Percentiles rank a stretch among this genome's conserved stretches.
Conservation (phyloP, 176 grass and related monocot species). For the Rhynchospora tenuis region DNA sequence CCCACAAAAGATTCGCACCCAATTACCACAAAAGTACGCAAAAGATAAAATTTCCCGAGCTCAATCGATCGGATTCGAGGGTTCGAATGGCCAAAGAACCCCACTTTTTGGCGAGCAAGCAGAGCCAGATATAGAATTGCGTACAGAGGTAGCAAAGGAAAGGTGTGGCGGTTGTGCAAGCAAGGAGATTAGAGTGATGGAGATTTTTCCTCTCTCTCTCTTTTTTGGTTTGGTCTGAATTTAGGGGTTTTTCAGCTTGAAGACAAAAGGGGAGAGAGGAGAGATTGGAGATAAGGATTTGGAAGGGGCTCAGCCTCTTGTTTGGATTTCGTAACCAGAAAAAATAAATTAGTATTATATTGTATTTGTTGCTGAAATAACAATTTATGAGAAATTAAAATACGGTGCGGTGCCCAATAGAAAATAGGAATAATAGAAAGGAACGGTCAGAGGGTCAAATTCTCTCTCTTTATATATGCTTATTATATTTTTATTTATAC, state of each 20-base stretch:
- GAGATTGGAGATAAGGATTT: conserved; percentile 25
- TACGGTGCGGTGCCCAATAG: not conserved
- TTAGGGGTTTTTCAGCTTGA: not conserved
- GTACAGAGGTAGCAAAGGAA: not conserved
- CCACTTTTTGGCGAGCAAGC: not conserved
- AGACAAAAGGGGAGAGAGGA: conserved; percentile 18
- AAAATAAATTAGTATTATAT: not conserved
- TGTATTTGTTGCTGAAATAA: not conserved
- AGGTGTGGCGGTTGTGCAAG: conserved; percentile 22
- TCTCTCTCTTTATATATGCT: not conserved
- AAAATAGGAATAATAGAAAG: not conserved
- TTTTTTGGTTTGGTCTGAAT: not conserved
- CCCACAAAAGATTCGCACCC: not conserved
- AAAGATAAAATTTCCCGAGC: not conserved
- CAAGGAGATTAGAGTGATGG: conserved; percentile 14
- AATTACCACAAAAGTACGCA: not conserved
- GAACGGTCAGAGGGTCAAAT: not conserved
- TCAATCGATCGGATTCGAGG: not conserved
- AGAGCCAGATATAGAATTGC: conserved; percentile 21
- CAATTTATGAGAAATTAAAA: not conserved
- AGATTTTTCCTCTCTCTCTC: not conserved
- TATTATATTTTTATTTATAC: not conserved
- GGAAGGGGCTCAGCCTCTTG: not conserved
- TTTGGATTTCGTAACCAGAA: conserved; percentile 16
- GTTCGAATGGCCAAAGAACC: conserved; percentile 12